Evolutionary conservation across 257 asterid species (phyloP), one percentile per base, ranked within the genome.

Genomic region (Fraxinus americana): DNA sequence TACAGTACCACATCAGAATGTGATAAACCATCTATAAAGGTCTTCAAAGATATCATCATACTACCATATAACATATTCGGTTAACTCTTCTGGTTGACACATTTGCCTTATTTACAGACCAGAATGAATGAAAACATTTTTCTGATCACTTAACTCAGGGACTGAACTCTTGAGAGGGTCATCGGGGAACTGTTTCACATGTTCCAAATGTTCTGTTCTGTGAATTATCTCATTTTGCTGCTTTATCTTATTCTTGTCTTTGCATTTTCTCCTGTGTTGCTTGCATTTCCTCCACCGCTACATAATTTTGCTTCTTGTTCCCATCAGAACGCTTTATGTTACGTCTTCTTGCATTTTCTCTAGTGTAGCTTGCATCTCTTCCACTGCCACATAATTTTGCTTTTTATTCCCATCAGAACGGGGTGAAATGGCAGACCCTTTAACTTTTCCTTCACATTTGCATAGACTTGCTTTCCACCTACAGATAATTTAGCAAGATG

Each of bases 331-430:
- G 90, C 80, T 80, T 75, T 30, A 78, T 72, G 74, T 52, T 74
- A 54, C 76, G 36, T 85, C 91, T 67, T 84, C 82, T 68, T 80
- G 88, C 86, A 86, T 59, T 78, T 84, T 90, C 86, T 89, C 92
- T 87, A 88, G 88, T 77, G 83, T 90, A 45, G 92, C 92, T 82
- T 86, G 93, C 88, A 89, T 89, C 87, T 87, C 92, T 77, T 89
- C 92, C 87, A 80, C 82, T 79, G 87, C 67, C 61, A 75, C 79
- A 38, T 72, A 77, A 73, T 80, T 82, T 52, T 85, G 83, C 67
- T 80, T 81, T 82, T 81, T 76, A 67, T 75, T 67, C 59, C 82
- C 80, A 13, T 71, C 65, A 6, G 78, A 41, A 21, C 70, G 80
- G 70, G 30, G 78, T n/a, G 92, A 82, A 67, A 83, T 74, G 19